These are phyloP conservation scores for Zizania palustris DNA, from an alignment of 202 grass and related monocot genomes.

Conservation along the genomic window DNA sequence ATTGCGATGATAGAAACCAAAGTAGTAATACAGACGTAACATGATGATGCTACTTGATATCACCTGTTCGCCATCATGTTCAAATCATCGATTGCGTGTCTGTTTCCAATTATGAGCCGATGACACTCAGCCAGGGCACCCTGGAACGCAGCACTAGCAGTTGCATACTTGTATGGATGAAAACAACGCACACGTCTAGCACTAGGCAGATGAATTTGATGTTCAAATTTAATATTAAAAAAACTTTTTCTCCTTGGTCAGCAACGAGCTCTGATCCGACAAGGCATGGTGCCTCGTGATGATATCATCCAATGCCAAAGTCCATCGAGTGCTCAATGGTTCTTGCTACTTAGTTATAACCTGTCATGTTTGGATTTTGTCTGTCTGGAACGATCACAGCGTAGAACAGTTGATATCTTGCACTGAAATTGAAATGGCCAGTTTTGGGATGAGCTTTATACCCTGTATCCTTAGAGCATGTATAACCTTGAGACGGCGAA, in stretches of 20 bases:
- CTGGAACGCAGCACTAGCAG: background rate
- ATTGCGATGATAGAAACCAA: conserved; percentile 22
- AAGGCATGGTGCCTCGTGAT: background rate
- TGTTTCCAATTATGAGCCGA: background rate
- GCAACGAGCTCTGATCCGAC: conserved; percentile 28
- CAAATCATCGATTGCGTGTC: conserved; percentile 16
- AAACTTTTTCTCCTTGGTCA: background rate
- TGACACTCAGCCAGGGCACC: background rate
- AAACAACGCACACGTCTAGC: no score
- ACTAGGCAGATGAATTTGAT: no score
- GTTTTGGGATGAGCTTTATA: background rate
- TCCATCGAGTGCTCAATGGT: background rate
- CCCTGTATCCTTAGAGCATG: background rate
- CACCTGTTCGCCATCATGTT: conserved; percentile 23
- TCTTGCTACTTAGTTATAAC: background rate
- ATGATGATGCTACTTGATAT: background rate
- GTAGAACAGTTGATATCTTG: background rate
- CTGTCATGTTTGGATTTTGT: background rate
- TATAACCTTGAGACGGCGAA: no score
- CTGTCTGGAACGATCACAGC: background rate
- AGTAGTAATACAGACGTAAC: conserved; percentile 15
- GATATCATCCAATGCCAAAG: conserved; percentile 2
- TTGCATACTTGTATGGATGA: no score
- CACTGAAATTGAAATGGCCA: background rate
- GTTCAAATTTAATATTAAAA: no score